Percentiles rank a stretch among this genome's conserved stretches.
Conservation (phyloP, 1,284 basidiomycete genomes). For the Papiliotrema nemorosa region DNA sequence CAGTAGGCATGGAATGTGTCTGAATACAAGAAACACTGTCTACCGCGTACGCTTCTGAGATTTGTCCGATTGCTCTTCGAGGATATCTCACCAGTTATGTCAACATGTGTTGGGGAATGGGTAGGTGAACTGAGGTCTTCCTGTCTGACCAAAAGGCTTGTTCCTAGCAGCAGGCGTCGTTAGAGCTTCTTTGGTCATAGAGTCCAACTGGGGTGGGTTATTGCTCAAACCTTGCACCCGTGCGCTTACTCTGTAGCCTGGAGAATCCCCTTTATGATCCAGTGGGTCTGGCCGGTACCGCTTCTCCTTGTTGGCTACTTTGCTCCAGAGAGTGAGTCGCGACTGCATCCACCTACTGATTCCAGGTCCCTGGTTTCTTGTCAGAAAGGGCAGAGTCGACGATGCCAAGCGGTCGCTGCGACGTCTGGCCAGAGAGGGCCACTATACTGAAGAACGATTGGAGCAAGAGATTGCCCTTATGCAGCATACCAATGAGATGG, state of each 20-base stretch:
- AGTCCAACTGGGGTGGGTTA: conserved; percentile 36
- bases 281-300: conserved; percentile 8
- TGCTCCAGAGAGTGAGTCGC: conserved; percentile 24
- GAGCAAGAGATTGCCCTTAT: conserved; percentile 24
- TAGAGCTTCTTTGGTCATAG: too few species aligned
- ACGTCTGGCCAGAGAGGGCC: conserved; percentile 12
- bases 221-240: conserved; percentile 37
- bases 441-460: conserved; percentile 1
- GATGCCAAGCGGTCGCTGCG: conserved; percentile 20
- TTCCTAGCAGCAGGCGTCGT: too few species aligned
- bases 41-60: conserved; percentile 45
- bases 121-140: too few species aligned
- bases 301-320: conserved; percentile 34
- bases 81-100: conserved; percentile 44
- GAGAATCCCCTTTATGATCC: conserved; percentile 37
- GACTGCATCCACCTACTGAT: conserved; percentile 22
- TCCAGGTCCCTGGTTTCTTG: conserved; percentile 32
- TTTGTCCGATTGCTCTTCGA: conserved; percentile 43
- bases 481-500: conserved; percentile 29
- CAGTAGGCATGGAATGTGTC: too few species aligned
- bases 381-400: conserved; percentile 25
- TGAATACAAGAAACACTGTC: too few species aligned
- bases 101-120: conserved; percentile 43
- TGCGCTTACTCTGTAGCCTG: conserved; percentile 35
- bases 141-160: too few species aligned